Base-by-base conservation (phyloP, 345 rosid species). In the Citropsis articulata region DNA sequence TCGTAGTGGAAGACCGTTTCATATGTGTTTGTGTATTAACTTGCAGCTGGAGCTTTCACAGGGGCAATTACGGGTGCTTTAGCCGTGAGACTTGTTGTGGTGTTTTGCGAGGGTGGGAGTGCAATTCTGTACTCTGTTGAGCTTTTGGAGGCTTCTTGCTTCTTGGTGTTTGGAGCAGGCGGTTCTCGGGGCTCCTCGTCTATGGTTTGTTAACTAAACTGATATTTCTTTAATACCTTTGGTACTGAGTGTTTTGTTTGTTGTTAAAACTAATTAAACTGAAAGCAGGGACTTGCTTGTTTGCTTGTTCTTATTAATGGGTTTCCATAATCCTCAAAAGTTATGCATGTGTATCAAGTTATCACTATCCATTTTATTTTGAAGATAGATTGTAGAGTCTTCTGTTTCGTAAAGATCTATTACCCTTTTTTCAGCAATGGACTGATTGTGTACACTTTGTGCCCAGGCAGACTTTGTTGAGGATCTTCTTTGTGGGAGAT, bases 391-490 rank as follows among this genome's bases (percentile, higher is more conserved):
- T 27, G 3, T 53, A n/a, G 40, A 36, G 25, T 59, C 48, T 50
- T 22, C 31, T 45, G 50, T 3, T 35, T 35, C 36, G 36, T 35
- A 35, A 10, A 45, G 18, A 45, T 45, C 18, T 45, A 13, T 18
- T 45, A 45, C 50, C 13, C 50, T 45, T 56, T 35, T 53, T 27
- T 77, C 63, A 22, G 28, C 66, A 53, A 40, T 56, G 9, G 45
- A 55, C 73, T 75, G 66, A 73, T 63, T 57, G 24, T 55, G 65
- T 76, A 18, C 63, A n/a, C 81, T 77, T 69, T 76, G 82, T 78
- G 77, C 86, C 78, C 90, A 94, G 98, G 94, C 95, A 84, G 95
- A 88, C 84, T 92, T 94, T 77, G 66, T 90, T 73, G 95, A 91
- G 87, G 90, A 90, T 83, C 90, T 92, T 77, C 81, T 89, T 56